Percentiles rank a stretch among this genome's conserved stretches.
Evolutionary conservation across 1,284 basidiomycete species (phyloP).

Genomic region (Microbotryum saponariae): DNA sequence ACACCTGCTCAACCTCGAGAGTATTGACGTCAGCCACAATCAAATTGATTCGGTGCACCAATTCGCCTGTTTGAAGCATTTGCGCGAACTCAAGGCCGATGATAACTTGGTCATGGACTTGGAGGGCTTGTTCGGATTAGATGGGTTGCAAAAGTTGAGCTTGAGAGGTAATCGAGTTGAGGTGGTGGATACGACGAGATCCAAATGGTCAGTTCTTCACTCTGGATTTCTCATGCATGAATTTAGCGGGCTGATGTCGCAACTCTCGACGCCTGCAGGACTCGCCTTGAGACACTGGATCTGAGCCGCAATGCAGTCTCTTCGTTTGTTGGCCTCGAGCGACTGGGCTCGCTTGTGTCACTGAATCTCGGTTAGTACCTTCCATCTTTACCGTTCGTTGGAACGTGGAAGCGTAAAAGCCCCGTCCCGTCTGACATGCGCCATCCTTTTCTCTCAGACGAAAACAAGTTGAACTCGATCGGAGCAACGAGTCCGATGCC

Average conservation of each 20-base stretch:
- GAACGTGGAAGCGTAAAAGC: neutral
- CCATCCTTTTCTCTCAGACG: slow-evolving; percentile 49
- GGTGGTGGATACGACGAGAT: slow-evolving; percentile 55
- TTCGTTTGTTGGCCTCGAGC: slow-evolving; percentile 54
- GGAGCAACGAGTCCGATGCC: slow-evolving; percentile 46
- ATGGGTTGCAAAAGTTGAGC: slow-evolving; percentile 73
- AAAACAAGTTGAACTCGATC: slow-evolving; percentile 53
- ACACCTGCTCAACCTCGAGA: slow-evolving; percentile 77
- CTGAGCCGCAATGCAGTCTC: slow-evolving; percentile 68
- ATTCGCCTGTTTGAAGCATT: slow-evolving; percentile 69
- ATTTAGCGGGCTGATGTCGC: slow-evolving; percentile 6
- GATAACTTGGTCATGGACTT: slow-evolving; percentile 67
- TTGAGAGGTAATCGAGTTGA: slow-evolving; percentile 67
- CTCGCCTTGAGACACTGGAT: slow-evolving; percentile 72
- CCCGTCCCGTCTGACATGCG: neutral
- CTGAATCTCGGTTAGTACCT: slow-evolving; percentile 66
- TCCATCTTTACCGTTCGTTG: neutral
- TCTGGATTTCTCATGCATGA: slow-evolving; percentile 19
- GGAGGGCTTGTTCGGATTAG: slow-evolving; percentile 70
- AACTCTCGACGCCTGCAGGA: slow-evolving; percentile 46
- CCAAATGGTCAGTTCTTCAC: slow-evolving; percentile 57
- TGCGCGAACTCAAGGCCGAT: slow-evolving; percentile 83
- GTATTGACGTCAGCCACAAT: slow-evolving; percentile 84
- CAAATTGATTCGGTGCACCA: slow-evolving; percentile 77
- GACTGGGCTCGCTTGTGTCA: slow-evolving; percentile 56